Evolutionary conservation across 2,329 filamentous ascomycete genomes (phyloP), one percentile per base, ranked within the genome.

Genomic region (Fusarium scirpi): DNA sequence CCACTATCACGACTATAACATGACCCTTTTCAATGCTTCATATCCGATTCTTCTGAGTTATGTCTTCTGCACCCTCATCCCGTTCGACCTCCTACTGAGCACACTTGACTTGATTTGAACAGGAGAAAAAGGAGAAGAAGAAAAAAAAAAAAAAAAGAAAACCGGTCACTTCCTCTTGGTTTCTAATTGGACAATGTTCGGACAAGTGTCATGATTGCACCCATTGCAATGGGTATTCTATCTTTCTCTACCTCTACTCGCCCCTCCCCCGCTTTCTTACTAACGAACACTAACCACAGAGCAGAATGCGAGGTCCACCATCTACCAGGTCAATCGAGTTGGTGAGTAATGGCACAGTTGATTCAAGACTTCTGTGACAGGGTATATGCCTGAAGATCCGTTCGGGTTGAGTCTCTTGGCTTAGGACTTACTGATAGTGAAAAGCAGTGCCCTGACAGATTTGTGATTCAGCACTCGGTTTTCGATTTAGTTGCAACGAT

Each of bases 251-350:
- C 46, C 53, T 48, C 57, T 71, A 67, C 67, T 72, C 40, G 65
- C 69, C 69, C 69, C 65, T 72, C 48, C 69, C 69, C 69, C 69
- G 65, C 69, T 64, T 56, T 16, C 58, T 56, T 45, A 58, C 49
- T 49, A 57, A 66, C 44, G 56, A 41, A 69, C 65, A 72, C 43
- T 62, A 43, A 70, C 58, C 59, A 52, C 22, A 32, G 68, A 43
- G 58, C 45, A 32, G 53, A 69, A 65, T 41, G 48, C 49, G 40
- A 71, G 63, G 68, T 70, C 68, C 68, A 71, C 67, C 64, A 69
- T 64, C 64, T 65, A 63, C 56, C 52, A 66, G 51, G 45, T 69
- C 48, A 44, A 59, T 65, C 24, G 41, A 54, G 43, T 56, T 69
- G 54, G 48, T 59, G 56, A 64, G 58, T 44, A 55, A 34, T 41